Percentiles rank a stretch among this genome's conserved stretches.
Conservation (phyloP, 331 rosid genomes). For the Phaseolus coccineus region DNA sequence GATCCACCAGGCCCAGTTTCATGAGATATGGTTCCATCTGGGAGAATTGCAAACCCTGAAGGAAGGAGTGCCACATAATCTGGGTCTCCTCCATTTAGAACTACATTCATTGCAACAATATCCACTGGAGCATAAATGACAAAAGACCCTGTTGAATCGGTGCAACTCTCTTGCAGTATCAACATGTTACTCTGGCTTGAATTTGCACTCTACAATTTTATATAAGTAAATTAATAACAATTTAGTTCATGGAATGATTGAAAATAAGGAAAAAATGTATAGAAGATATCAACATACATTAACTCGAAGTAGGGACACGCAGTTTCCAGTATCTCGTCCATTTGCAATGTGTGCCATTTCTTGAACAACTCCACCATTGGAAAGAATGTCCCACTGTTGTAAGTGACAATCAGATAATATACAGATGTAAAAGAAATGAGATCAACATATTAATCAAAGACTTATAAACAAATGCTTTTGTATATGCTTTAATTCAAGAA, state of each 20-base stretch:
- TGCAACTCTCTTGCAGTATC: slow-evolving; percentile 91
- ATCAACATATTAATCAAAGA: not conserved
- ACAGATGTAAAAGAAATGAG: not conserved
- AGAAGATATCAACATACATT: slow-evolving; percentile 57
- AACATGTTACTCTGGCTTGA: slow-evolving; percentile 99
- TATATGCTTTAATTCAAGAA: not conserved
- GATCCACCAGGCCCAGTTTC: slow-evolving; percentile 77
- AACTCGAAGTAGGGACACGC: slow-evolving; percentile 86
- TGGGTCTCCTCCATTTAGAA: slow-evolving; percentile 92
- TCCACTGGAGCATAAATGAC: slow-evolving; percentile 96
- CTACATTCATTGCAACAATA: slow-evolving; percentile 87
- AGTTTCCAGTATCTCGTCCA: slow-evolving; percentile 91
- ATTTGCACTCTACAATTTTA: slow-evolving; percentile 74
- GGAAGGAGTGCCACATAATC: slow-evolving; percentile 96
- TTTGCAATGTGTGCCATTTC: slow-evolving; percentile 99
- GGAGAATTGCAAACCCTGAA: slow-evolving; percentile 94
- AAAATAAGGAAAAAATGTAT: not conserved
- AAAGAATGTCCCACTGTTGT: slow-evolving; percentile 95
- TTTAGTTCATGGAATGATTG: too few relatives aligned
- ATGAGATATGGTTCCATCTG: slow-evolving; percentile 63
- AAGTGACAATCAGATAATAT: not conserved
- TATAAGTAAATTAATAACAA: not conserved
- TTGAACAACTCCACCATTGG: slow-evolving; percentile 92
- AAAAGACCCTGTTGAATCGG: slow-evolving; percentile 77
- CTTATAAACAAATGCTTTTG: not conserved